Percentiles rank a stretch among this genome's conserved stretches.
Conservation (phyloP, 176 grass and related monocot genomes). For the Rhipidocladum racemiflorum region DNA sequence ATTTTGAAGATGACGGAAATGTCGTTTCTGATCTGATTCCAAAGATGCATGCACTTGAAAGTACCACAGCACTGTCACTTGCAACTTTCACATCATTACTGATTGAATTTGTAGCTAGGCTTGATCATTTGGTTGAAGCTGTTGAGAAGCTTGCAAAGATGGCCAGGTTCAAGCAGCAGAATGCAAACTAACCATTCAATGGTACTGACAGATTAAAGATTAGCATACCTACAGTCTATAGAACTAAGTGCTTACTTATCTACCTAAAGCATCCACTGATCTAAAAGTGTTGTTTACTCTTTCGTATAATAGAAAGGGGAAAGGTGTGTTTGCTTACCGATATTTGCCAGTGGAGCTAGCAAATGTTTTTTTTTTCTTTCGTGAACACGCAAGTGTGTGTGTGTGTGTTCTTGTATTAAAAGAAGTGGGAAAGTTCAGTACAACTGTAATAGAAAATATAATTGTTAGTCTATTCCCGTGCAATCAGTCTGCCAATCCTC, state of each 20-base stretch:
- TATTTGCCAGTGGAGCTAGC: conserved; percentile 4
- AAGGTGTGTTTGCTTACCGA: not conserved
- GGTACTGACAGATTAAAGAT: conserved; percentile 8
- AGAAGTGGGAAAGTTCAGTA: not conserved
- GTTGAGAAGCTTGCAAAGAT: conserved; percentile 63
- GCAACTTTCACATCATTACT: conserved; percentile 66
- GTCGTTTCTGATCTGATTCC: conserved; percentile 42
- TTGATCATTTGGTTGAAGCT: conserved; percentile 81
- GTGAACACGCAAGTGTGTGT: not conserved
- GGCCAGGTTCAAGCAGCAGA: conserved; percentile 63
- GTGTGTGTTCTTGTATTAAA: not conserved
- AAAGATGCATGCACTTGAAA: conserved; percentile 68
- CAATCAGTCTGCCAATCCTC: not conserved
- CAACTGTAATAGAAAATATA: conserved; percentile 7
- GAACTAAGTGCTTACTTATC: conserved; percentile 10
- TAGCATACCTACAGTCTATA: conserved; percentile 13
- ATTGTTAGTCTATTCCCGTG: not conserved
- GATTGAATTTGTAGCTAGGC: conserved; percentile 76
- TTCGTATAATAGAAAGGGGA: not conserved
- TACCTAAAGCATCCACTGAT: not conserved
- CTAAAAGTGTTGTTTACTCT: not conserved
- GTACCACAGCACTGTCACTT: conserved; percentile 65
- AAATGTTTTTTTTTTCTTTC: not conserved
- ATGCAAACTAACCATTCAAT: conserved; percentile 40
- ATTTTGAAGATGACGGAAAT: conserved; percentile 42